phyloP scores from a whole-genome alignment of 129 eudicot genomes.

The Sambucus nigra region DNA sequence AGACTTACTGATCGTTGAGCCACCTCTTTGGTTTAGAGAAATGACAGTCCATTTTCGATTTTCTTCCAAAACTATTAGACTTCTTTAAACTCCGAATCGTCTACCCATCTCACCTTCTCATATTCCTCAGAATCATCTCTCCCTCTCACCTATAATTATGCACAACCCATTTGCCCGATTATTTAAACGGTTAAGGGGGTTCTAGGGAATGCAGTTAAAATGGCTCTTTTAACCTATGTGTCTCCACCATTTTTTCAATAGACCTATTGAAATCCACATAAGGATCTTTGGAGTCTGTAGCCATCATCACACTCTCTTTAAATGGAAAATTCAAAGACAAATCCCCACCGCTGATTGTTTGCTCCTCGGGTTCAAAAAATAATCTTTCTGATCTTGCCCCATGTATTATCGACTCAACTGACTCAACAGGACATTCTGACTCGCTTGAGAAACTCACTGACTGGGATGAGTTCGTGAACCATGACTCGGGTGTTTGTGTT shows the following conservation, averaged over 20 bases:
- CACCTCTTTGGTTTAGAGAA: too few species aligned
- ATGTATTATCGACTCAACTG: constrained; percentile 58
- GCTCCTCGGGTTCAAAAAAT: constrained; percentile 55
- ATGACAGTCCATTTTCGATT: too few species aligned
- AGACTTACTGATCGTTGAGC: too few species aligned
- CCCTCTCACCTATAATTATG: too few species aligned
- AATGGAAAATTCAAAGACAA: constrained; percentile 30
- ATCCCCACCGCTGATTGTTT: constrained; percentile 4
- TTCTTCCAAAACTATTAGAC: too few species aligned
- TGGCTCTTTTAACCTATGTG: constrained; percentile 50
- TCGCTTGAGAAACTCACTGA: constrained; percentile 49
- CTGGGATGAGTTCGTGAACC: constrained; percentile 58
- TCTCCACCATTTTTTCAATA: constrained; percentile 92
- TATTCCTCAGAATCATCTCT: too few species aligned
- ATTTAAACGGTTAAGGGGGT: too few species aligned
- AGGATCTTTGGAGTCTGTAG: constrained; percentile 71
- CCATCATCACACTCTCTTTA: constrained; percentile 54
- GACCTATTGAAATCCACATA: constrained; percentile 76
- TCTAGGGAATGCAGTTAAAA: too few species aligned
- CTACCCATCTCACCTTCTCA: too few species aligned
- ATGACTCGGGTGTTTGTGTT: constrained; percentile 35
- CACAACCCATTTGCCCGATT: too few species aligned
- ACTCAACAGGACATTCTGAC: constrained; percentile 45
- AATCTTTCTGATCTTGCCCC: constrained; percentile 54
- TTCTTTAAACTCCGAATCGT: too few species aligned